phyloP scores from a whole-genome alignment of 208 protist genomes.

The Ichthyophonus hoferi region DNA sequence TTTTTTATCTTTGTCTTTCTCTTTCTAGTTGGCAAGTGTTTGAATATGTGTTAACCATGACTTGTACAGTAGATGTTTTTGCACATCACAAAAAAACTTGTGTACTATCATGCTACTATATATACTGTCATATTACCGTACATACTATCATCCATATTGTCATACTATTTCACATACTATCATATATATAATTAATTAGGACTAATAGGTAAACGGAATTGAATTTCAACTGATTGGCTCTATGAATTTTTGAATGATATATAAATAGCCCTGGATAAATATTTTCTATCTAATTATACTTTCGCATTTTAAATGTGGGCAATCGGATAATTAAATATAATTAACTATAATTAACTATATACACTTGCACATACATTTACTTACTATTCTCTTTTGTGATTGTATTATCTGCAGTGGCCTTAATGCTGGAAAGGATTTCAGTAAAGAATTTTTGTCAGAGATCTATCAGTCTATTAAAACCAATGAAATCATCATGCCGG shows the following conservation, averaged over 20 bases:
- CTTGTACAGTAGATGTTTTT: too few species aligned
- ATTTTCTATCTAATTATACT: background rate
- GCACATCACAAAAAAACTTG: too few species aligned
- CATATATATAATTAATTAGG: too few species aligned
- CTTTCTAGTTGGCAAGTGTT: too few species aligned
- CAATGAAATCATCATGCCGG: conserved; percentile 47
- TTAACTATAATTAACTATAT: background rate
- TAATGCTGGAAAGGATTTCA: conserved; percentile 81
- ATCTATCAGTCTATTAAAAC: conserved; percentile 81
- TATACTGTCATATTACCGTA: too few species aligned
- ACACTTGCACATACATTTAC: background rate
- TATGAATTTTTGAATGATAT: too few species aligned
- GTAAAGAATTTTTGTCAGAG: conserved; percentile 70
- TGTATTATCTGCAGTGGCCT: background rate
- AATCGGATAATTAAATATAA: background rate
- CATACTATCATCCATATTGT: too few species aligned
- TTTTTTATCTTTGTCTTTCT: too few species aligned
- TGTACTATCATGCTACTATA: too few species aligned
- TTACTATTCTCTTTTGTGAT: background rate
- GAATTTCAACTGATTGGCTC: background rate
- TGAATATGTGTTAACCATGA: too few species aligned
- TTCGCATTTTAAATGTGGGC: background rate
- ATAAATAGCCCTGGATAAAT: too few species aligned
- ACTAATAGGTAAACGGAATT: background rate
- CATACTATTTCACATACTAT: too few species aligned